Conservation (phyloP, 257 asterid species). For the Penstemon eatonii region DNA sequence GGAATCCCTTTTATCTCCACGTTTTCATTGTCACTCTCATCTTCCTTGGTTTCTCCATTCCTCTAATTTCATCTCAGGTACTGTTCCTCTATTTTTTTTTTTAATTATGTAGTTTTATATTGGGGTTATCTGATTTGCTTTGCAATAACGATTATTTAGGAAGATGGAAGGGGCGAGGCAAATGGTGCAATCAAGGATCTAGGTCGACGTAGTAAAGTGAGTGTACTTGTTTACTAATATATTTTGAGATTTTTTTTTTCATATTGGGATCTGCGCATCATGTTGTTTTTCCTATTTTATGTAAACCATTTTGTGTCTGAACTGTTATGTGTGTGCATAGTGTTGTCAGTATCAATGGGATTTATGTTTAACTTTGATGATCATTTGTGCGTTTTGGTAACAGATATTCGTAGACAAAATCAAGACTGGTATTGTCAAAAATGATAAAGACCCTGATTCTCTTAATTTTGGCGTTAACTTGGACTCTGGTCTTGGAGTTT, state of each 20-base stretch:
- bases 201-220: conserved; percentile 73
- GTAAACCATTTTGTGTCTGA: too few relatives aligned
- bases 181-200: conserved; percentile 46
- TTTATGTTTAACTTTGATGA: conserved; percentile 11
- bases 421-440: conserved; percentile 46
- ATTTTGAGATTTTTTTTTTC: too few relatives aligned
- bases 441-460: conserved; percentile 44
- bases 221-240: conserved; percentile 19
- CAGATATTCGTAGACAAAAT: conserved; percentile 72
- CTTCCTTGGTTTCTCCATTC: conserved; percentile 12
- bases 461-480: conserved; percentile 45
- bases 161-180: conserved; percentile 44
- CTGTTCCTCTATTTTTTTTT: neutral
- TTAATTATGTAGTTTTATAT: neutral
- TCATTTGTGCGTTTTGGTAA: conserved; percentile 2
- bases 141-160: conserved; percentile 33
- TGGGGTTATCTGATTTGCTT: neutral
- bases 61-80: conserved; percentile 39
- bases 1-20: conserved; percentile 24
- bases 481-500: conserved; percentile 82
- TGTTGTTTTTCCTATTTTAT: too few relatives aligned
- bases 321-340: neutral
- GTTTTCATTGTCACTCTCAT: conserved; percentile 26
- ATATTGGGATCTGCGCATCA: too few relatives aligned
- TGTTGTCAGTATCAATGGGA: neutral